Evolutionary conservation across 441 rosid species (phyloP), one percentile per base, ranked within the genome.

Genomic region (Theobroma grandiflorum): DNA sequence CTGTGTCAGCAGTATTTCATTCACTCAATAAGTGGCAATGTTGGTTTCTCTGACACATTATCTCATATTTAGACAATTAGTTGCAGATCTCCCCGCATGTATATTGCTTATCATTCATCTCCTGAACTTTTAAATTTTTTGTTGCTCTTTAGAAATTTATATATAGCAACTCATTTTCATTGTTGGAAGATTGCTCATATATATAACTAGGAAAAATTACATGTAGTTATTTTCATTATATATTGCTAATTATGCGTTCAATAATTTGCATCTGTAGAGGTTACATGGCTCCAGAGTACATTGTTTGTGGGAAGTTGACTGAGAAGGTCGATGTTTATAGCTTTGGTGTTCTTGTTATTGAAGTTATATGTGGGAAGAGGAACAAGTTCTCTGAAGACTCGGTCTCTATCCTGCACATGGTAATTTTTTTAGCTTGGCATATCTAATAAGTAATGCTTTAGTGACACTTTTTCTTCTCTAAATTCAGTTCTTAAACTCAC

Each of bases 211-310:
- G 22, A 22, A 59, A 26, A 11, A 20, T 62, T 45, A 53, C 14
- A 15, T 22, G 10, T 7, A 70, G 8, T 16, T 63, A 76, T 47
- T 58, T 64, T 7, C 20, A 10, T 70, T 33, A n/a, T 35, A 18
- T 72, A 50, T 16, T 43, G 42, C 37, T 43, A n/a, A 67, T 72
- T 61, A 8, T 15, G 52, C 45, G 62, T 31, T 70, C 22, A 50
- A 47, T 50, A 67, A 12, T 52, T 79, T 83, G 77, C 67, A 43
- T 68, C 58, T 81, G 73, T 78, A 95, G 98, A 82, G 99, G 99
- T 42, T 95, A 94, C 84, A 92, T 92, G 99, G 98, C 98, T 53
- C 99, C 99, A 0, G 99, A 95, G 64, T 95, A 94, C 53, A 83
- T 91, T 6, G 92, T 91, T 75, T 85, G 90, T 0, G 99, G 99